Conservation (phyloP, 169 alveolate genomes). For the Plasmodium reichenowi region DNA sequence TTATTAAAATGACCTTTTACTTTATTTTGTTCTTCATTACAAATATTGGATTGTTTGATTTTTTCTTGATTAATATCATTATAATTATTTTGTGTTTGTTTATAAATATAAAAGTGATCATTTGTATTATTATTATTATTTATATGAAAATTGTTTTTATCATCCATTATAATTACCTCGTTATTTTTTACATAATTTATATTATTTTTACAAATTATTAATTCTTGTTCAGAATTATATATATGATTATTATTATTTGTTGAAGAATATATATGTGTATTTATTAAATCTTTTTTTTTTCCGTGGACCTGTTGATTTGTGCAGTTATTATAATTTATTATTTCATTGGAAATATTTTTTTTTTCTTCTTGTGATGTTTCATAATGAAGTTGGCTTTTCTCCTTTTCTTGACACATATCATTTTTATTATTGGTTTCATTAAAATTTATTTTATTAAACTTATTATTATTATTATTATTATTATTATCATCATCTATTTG, state of each 20-base stretch:
- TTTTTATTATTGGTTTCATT: neutral
- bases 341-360: neutral
- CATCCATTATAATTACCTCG: neutral
- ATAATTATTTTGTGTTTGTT: too few species aligned
- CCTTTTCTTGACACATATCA: neutral
- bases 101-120: too few species aligned
- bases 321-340: neutral
- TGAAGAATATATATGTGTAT: too few species aligned
- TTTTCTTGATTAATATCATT: too few species aligned
- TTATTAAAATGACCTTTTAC: too few species aligned
- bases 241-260: too few species aligned
- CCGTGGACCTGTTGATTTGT: neutral
- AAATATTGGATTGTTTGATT: too few species aligned
- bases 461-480: neutral
- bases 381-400: neutral
- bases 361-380: constrained; percentile 1
- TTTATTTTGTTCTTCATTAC: too few species aligned
- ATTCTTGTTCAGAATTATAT: too few species aligned
- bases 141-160: neutral
- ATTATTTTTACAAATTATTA: neutral
- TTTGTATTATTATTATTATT: neutral
- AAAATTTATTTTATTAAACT: neutral
- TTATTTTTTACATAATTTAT: neutral
- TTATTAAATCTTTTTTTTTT: neutral
- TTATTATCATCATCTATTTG: neutral